Evolutionary conservation across 768 basidiomycete species (phyloP).

Genomic region (Pleurotus cornucopiae): DNA sequence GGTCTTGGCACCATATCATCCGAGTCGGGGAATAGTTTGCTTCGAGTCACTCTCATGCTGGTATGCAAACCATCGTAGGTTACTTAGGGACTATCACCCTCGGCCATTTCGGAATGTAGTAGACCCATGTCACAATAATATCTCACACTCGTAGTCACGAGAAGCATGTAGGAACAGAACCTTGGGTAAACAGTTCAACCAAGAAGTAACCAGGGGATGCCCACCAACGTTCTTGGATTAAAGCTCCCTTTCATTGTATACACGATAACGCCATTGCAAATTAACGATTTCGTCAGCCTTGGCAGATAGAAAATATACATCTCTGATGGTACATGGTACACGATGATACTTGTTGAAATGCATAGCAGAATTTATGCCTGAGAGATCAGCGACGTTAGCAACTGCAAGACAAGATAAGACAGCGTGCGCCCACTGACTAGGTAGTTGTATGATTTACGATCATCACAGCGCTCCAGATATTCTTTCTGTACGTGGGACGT

Average conservation of each 20-base stretch:
- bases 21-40: background rate
- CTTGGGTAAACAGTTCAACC: background rate
- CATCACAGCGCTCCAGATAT: constrained; percentile 86
- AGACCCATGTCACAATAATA: too few species aligned
- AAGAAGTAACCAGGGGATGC: background rate
- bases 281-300: too few species aligned
- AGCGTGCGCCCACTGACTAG: constrained; percentile 31
- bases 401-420: background rate
- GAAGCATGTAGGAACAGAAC: background rate
- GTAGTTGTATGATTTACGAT: constrained; percentile 87
- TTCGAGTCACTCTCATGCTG: too few species aligned
- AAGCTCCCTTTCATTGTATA: too few species aligned
- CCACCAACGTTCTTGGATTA: too few species aligned
- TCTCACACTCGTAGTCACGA: too few species aligned
- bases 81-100: too few species aligned
- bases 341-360: background rate
- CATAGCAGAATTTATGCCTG: constrained; percentile 6
- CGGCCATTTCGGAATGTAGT: too few species aligned
- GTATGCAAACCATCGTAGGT: too few species aligned
- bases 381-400: background rate
- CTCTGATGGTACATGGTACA: background rate
- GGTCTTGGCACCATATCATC: background rate
- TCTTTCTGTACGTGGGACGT: constrained; percentile 62
- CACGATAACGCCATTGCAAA: too few species aligned
- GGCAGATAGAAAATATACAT: background rate